A percentile compares a stretch with the other conserved stretches of the same genome.
These are phyloP conservation scores for Leccinum disarticulatum DNA, from an alignment of 768 basidiomycete genomes.

Conservation along the genomic window DNA sequence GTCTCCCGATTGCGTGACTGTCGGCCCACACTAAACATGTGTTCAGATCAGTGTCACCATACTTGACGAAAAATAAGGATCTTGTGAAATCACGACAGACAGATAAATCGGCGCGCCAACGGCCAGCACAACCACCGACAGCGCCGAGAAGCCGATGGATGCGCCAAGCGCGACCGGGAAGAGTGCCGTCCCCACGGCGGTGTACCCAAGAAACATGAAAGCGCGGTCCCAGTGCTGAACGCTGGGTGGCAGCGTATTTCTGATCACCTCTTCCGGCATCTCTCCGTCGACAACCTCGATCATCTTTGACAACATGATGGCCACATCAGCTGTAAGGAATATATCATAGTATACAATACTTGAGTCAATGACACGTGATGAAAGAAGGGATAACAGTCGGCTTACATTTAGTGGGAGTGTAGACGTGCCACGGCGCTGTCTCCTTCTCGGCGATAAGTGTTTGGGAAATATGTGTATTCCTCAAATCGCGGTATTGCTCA, in stretches of 20 bases:
- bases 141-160: constrained; percentile 3
- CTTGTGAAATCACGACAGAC: neutral
- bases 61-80: neutral
- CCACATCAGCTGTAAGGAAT: constrained; percentile 13
- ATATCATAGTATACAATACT: neutral
- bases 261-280: constrained; percentile 14
- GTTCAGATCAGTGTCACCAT: neutral
- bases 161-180: constrained; percentile 19
- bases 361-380: neutral
- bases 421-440: neutral
- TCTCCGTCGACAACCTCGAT: constrained; percentile 18
- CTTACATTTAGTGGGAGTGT: neutral
- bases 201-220: neutral
- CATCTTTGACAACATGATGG: constrained; percentile 16
- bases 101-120: neutral
- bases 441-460: neutral
- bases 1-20: neutral
- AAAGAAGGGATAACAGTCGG: neutral
- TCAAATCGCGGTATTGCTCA: neutral
- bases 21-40: neutral
- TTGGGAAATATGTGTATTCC: neutral
- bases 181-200: neutral
- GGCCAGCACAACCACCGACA: neutral
- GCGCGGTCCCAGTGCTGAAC: constrained; percentile 17
- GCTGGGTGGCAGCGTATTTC: constrained; percentile 16